A percentile compares a stretch with the other conserved stretches of the same genome.
Conservation (phyloP, 2,329 filamentous ascomycete genomes). For the Alternaria longipes region DNA sequence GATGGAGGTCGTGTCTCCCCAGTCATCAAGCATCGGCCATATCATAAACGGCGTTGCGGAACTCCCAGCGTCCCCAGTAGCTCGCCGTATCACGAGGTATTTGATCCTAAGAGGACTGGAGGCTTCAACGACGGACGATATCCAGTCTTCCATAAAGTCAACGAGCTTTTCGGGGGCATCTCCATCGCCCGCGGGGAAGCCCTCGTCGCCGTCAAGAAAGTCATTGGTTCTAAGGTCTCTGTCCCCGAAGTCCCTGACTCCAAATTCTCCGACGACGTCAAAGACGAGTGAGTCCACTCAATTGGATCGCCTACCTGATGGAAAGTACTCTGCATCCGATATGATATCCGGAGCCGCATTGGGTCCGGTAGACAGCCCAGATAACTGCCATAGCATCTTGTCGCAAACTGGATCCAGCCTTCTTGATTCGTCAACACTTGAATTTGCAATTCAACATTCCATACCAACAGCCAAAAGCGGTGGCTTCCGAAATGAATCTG, state of each 20-base stretch:
- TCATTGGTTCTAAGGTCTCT: background rate
- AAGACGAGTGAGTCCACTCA: slow-evolving; percentile 3
- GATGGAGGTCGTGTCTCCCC: slow-evolving; percentile 16
- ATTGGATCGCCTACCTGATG: slow-evolving; percentile 3
- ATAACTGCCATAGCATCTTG: slow-evolving; percentile 33
- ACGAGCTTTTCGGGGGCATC: background rate
- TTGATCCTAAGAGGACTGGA: slow-evolving; percentile 41
- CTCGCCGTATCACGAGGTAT: slow-evolving; percentile 45
- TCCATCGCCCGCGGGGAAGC: background rate
- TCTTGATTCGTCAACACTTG: slow-evolving; percentile 45
- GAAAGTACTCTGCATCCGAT: slow-evolving; percentile 1
- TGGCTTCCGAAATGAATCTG: slow-evolving; percentile 15
- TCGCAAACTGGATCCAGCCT: slow-evolving; percentile 40
- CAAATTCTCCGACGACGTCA: background rate
- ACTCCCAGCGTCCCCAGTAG: slow-evolving; percentile 45
- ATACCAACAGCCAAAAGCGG: slow-evolving; percentile 39
- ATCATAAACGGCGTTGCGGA: slow-evolving; percentile 25
- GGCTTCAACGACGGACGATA: slow-evolving; percentile 37
- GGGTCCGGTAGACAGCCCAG: slow-evolving; percentile 1
- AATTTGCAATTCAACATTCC: slow-evolving; percentile 41
- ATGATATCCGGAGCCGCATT: background rate
- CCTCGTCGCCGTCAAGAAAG: background rate
- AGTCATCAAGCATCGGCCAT: slow-evolving; percentile 9
- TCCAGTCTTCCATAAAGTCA: slow-evolving; percentile 23
- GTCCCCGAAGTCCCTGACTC: background rate